These are phyloP conservation scores for Talaromyces verruculosus DNA, from an alignment of 2,329 filamentous ascomycete species.

Conservation along the genomic window DNA sequence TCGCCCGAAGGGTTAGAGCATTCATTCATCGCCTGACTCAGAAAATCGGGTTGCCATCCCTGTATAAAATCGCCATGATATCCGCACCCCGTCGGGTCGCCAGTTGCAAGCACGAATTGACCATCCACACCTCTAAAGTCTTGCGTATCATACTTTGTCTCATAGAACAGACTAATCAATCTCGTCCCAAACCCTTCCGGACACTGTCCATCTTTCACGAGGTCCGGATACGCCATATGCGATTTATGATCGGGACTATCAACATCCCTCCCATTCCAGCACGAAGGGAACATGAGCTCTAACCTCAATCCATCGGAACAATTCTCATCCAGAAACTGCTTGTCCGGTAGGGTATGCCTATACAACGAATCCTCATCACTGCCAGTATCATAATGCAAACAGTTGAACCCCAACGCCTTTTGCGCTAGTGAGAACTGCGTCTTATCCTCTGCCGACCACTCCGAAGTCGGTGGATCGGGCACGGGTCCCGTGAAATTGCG, in stretches of 20 bases:
- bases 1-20: constrained; percentile 71
- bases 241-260: constrained; percentile 56
- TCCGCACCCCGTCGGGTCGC: constrained; percentile 72
- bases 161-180: constrained; percentile 74
- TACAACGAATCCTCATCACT: constrained; percentile 70
- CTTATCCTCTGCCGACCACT: constrained; percentile 64
- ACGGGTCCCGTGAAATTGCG: constrained; percentile 70
- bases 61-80: constrained; percentile 79
- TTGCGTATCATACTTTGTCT: constrained; percentile 78
- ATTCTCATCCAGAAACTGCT: constrained; percentile 74
- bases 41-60: constrained; percentile 70
- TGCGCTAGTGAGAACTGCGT: constrained; percentile 71
- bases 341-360: constrained; percentile 79
- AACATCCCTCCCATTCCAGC: constrained; percentile 73
- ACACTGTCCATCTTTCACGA: constrained; percentile 75
- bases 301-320: constrained; percentile 79
- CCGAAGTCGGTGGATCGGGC: constrained; percentile 67
- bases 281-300: constrained; percentile 85
- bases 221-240: constrained; percentile 75
- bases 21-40: constrained; percentile 69
- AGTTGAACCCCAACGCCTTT: constrained; percentile 92
- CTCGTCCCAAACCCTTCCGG: constrained; percentile 67
- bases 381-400: constrained; percentile 70
- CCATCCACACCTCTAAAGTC: constrained; percentile 63
- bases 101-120: constrained; percentile 73